Evolutionary conservation across 495 filamentous ascomycete species (phyloP).

Genomic region (Evansstolkia leycettana): DNA sequence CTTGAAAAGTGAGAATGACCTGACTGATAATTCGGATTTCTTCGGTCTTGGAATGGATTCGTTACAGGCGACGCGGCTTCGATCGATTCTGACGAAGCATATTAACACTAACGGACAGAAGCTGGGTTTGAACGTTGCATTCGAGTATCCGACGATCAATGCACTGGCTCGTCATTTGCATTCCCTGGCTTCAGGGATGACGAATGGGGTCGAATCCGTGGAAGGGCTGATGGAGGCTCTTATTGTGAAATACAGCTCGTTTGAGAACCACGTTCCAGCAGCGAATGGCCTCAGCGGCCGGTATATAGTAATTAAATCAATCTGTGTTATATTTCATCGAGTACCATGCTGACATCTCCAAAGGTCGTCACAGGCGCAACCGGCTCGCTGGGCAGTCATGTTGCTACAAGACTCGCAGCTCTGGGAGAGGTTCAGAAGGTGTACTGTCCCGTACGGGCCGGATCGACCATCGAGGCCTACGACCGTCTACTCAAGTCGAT

Average conservation of each 20-base stretch:
- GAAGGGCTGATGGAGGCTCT: constrained; percentile 20
- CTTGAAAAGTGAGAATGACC: background rate
- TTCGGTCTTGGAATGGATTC: constrained; percentile 45
- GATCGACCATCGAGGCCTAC: constrained; percentile 28
- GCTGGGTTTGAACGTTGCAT: constrained; percentile 34
- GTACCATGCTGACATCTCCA: background rate
- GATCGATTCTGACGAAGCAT: constrained; percentile 22
- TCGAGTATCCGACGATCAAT: constrained; percentile 30
- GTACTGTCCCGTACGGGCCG: constrained; percentile 46
- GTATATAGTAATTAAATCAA: constrained; percentile 13
- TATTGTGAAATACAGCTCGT: constrained; percentile 27
- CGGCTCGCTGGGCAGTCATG: constrained; percentile 46
- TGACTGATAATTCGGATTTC: constrained; percentile 32
- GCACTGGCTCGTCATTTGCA: constrained; percentile 20
- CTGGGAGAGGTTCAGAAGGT: constrained; percentile 23
- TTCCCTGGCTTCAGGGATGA: constrained; percentile 11
- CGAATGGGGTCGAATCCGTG: constrained; percentile 10
- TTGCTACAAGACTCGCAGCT: constrained; percentile 32
- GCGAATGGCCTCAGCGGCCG: constrained; percentile 6
- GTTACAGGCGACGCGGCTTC: constrained; percentile 37
- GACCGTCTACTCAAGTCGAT: constrained; percentile 39
- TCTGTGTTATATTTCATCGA: too few relatives aligned
- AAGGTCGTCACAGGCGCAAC: constrained; percentile 46
- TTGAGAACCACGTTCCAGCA: constrained; percentile 23
- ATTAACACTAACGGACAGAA: constrained; percentile 18